phyloP scores from a whole-genome alignment of 2,329 filamentous ascomycete genomes.

The Curvularia spicifera region DNA sequence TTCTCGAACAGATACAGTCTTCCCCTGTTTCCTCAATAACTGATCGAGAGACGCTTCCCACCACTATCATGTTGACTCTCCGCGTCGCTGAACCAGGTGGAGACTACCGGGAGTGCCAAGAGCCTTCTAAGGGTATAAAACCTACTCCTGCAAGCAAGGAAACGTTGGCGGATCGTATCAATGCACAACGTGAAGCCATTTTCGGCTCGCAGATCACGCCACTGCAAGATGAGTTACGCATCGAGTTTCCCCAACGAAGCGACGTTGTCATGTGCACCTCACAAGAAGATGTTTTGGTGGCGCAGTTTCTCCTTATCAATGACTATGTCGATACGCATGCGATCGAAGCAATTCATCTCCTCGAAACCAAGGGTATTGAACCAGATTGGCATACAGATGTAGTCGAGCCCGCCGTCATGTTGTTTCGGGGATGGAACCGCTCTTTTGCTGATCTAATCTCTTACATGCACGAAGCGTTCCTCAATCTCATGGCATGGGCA shows the following conservation, averaged over 20 bases:
- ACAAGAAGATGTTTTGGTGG: slow-evolving; percentile 18
- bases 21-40: neutral
- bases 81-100: too few species aligned
- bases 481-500: slow-evolving; percentile 21
- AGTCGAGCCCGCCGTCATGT: slow-evolving; percentile 7
- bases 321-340: slow-evolving; percentile 21
- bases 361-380: slow-evolving; percentile 8
- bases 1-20: slow-evolving; percentile 11
- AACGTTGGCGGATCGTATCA: slow-evolving; percentile 18
- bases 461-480: slow-evolving; percentile 13
- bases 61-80: neutral
- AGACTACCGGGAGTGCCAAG: slow-evolving; percentile 1
- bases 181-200: slow-evolving; percentile 17
- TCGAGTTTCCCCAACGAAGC: slow-evolving; percentile 15
- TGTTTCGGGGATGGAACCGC: slow-evolving; percentile 20
- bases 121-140: neutral
- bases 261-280: slow-evolving; percentile 10
- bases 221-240: slow-evolving; percentile 1
- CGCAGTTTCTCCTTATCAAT: slow-evolving; percentile 20
- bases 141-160: slow-evolving; percentile 7
- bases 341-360: slow-evolving; percentile 13
- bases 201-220: slow-evolving; percentile 14
- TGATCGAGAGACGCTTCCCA: neutral
- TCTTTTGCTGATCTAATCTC: slow-evolving; percentile 11
- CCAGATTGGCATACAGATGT: slow-evolving; percentile 17